Evolutionary conservation across 163 green algal species (phyloP).

Genomic region (Coccomyxa subellipsoidea): DNA sequence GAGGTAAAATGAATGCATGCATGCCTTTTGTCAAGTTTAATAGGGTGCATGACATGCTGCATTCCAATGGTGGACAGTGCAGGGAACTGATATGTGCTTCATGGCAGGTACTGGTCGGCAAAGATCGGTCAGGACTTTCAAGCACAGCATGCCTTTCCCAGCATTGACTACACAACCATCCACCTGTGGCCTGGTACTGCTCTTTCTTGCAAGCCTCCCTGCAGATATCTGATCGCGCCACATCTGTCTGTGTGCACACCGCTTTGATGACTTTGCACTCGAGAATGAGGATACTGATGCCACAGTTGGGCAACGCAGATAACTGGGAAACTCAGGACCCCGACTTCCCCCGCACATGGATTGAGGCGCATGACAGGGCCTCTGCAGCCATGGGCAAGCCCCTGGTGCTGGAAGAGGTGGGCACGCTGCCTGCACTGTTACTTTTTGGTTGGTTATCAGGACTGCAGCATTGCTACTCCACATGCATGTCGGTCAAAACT

Average conservation of each 20-base stretch:
- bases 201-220: background rate
- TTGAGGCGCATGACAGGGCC: constrained; percentile 9
- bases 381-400: constrained; percentile 20
- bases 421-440: background rate
- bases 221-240: too few relatives aligned
- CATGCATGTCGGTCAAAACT: too few relatives aligned
- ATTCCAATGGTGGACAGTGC: background rate
- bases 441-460: too few relatives aligned
- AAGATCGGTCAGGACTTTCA: constrained; percentile 6
- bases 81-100: background rate
- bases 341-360: constrained; percentile 15
- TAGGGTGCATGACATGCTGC: background rate
- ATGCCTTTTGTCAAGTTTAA: background rate
- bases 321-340: background rate
- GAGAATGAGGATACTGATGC: background rate
- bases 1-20: too few relatives aligned
- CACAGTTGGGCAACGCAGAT: background rate
- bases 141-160: background rate
- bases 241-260: too few relatives aligned
- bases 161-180: background rate
- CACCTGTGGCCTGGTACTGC: background rate
- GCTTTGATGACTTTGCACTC: too few relatives aligned
- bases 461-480: too few relatives aligned
- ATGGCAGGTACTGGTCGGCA: background rate
- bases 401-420: constrained; percentile 26